Evolutionary conservation across 192 early-diverging fungal genomes (phyloP).

Genomic region (Coemansia asiatica): DNA sequence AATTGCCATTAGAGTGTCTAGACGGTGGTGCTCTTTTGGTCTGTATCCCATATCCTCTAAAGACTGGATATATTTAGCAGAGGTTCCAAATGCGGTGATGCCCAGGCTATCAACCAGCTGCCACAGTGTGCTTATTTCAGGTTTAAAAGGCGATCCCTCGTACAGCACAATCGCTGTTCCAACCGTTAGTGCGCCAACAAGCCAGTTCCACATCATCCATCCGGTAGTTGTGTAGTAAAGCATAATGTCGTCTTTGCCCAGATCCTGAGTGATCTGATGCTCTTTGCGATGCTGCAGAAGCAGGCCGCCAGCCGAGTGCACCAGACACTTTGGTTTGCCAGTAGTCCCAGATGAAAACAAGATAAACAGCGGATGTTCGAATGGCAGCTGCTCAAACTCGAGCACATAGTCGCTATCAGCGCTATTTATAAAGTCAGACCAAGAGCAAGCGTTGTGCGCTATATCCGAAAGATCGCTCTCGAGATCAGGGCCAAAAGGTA

Average conservation of each 20-base stretch:
- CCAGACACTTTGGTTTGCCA: conserved; percentile 94
- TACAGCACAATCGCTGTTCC: conserved; percentile 82
- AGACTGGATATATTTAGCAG: conserved; percentile 93
- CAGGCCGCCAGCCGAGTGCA: conserved; percentile 88
- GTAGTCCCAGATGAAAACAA: conserved; percentile 95
- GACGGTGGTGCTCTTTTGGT: conserved; percentile 64
- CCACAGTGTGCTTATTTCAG: conserved; percentile 74
- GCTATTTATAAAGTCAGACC: conserved; percentile 59
- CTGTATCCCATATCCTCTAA: conserved; percentile 72
- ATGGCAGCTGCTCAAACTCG: conserved; percentile 81
- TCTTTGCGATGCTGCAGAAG: conserved; percentile 94
- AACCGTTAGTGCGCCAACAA: conserved; percentile 74
- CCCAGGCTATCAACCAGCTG: conserved; percentile 71
- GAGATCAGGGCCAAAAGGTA: conserved; percentile 64
- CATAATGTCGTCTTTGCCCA: conserved; percentile 72
- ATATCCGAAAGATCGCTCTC: conserved; percentile 24
- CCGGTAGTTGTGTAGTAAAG: conserved; percentile 92
- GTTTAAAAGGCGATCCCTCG: conserved; percentile 94
- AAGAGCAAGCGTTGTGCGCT: conserved; percentile 33
- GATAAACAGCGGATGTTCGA: conserved; percentile 89
- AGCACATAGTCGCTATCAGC: conserved; percentile 48
- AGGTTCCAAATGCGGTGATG: conserved; percentile 89
- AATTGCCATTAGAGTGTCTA: conserved; percentile 69
- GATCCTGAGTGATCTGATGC: conserved; percentile 81
- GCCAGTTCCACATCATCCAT: conserved; percentile 99